Evolutionary conservation across 306 rosid genomes (phyloP).

Genomic region (Ormosia semicastrata): DNA sequence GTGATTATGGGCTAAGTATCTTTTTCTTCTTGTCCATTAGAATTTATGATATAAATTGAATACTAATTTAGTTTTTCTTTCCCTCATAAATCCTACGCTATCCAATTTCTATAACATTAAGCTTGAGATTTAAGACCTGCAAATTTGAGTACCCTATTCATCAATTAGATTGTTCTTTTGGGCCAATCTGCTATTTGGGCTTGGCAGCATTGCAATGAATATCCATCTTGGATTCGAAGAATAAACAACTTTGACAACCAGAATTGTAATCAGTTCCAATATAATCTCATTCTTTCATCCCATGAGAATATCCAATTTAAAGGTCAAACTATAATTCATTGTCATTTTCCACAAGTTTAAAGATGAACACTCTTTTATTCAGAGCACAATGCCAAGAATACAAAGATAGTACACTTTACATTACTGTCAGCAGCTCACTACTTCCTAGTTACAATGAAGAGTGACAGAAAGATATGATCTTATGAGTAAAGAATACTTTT

Average conservation of each 20-base stretch:
- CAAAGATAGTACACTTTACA: not conserved
- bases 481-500: not conserved
- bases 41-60: too few species aligned
- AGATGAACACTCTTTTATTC: not conserved
- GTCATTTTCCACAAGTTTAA: not conserved
- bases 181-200: not conserved
- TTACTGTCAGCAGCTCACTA: not conserved
- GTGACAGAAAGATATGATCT: not conserved
- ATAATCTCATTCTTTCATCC: not conserved
- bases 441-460: not conserved
- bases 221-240: not conserved
- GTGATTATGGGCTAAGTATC: too few species aligned
- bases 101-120: not conserved
- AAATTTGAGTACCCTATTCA: not conserved
- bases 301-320: not conserved
- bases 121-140: not conserved
- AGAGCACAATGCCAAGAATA: not conserved
- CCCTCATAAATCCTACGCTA: too few species aligned
- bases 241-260: not conserved
- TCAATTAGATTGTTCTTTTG: not conserved
- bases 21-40: too few species aligned
- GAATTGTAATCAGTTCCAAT: not conserved
- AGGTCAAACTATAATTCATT: not conserved
- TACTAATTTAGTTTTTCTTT: too few species aligned
- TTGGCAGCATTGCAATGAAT: not conserved